phyloP scores from a whole-genome alignment of 208 protist species.

The Lotmaria passim region DNA sequence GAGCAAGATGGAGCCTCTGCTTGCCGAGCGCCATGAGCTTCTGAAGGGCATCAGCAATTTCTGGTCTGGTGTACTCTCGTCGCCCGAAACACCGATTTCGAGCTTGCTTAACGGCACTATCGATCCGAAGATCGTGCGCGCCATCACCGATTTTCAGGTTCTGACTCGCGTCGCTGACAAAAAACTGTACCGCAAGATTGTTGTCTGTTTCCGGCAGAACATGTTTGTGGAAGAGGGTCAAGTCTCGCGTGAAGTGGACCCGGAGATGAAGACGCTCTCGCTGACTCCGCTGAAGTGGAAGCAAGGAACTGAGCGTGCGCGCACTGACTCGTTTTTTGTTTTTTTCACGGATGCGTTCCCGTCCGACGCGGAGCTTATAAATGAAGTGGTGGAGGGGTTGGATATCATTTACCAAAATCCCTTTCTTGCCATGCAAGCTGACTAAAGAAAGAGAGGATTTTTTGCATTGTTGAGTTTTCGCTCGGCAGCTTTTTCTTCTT shows the following conservation, averaged over 20 bases:
- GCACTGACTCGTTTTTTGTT: constrained; percentile 74
- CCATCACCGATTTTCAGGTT: constrained; percentile 69
- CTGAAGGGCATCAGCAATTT: constrained; percentile 59
- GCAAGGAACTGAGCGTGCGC: constrained; percentile 59
- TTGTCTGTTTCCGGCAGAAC: constrained; percentile 61
- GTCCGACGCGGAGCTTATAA: constrained; percentile 40
- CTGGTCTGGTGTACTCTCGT: constrained; percentile 63
- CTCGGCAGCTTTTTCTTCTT: no score
- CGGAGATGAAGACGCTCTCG: constrained; percentile 53
- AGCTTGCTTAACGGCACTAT: constrained; percentile 71
- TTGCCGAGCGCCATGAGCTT: constrained; percentile 52
- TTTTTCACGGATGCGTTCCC: constrained; percentile 57
- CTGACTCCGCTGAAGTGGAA: constrained; percentile 79
- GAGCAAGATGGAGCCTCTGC: constrained; percentile 59
- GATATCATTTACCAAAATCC: constrained; percentile 82
- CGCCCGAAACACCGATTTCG: constrained; percentile 44
- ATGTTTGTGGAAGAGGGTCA: constrained; percentile 74
- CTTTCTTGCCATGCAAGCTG: constrained; percentile 54
- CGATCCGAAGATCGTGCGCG: constrained; percentile 81
- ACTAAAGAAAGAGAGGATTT: constrained; percentile 22
- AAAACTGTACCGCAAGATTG: constrained; percentile 53
- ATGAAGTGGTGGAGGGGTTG: constrained; percentile 54
- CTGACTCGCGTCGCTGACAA: constrained; percentile 42
- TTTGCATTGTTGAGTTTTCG: no score
- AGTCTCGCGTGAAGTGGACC: constrained; percentile 63